Evolutionary conservation across 139 green algal species (phyloP).

Genomic region (Auxenochlorella pyrenoidosa): DNA sequence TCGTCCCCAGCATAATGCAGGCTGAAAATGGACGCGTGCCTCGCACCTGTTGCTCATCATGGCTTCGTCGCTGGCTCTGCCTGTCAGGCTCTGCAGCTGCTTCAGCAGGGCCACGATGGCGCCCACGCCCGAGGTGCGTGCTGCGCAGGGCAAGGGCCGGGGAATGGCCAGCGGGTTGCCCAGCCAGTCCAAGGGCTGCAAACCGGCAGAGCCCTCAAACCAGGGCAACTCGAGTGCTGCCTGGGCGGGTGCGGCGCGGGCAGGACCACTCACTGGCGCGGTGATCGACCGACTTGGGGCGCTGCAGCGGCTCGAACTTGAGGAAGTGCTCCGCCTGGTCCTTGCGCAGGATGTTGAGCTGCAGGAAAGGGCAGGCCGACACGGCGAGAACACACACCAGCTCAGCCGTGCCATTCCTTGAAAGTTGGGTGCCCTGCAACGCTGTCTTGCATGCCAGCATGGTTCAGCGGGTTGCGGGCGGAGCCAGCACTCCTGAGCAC

Average conservation of each 20-base stretch:
- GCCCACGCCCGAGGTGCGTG: constrained; percentile 26
- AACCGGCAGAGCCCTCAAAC: no score
- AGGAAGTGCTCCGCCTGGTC: constrained; percentile 49
- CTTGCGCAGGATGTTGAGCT: constrained; percentile 59
- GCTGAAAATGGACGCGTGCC: no score
- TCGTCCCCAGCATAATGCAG: no score
- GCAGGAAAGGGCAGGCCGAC: constrained; percentile 9
- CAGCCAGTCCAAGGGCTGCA: no score
- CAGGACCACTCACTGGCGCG: constrained; percentile 6
- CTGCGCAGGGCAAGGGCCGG: background rate
- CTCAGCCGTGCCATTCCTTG: no score
- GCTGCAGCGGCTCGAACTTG: constrained; percentile 38
- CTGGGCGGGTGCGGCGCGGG: background rate
- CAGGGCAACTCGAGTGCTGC: background rate
- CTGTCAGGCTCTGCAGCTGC: constrained; percentile 33
- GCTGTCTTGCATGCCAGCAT: no score
- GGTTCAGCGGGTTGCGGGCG: no score
- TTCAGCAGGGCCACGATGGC: constrained; percentile 42
- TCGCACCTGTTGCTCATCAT: constrained; percentile 19
- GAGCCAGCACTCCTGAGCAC: no score
- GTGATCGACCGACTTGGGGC: constrained; percentile 44
- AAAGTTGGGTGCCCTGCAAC: no score
- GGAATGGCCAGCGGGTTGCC: background rate
- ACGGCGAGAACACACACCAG: no score
- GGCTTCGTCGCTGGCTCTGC: constrained; percentile 18